phyloP scores from a whole-genome alignment of 306 rosid species.

The Vigna nakashimae region DNA sequence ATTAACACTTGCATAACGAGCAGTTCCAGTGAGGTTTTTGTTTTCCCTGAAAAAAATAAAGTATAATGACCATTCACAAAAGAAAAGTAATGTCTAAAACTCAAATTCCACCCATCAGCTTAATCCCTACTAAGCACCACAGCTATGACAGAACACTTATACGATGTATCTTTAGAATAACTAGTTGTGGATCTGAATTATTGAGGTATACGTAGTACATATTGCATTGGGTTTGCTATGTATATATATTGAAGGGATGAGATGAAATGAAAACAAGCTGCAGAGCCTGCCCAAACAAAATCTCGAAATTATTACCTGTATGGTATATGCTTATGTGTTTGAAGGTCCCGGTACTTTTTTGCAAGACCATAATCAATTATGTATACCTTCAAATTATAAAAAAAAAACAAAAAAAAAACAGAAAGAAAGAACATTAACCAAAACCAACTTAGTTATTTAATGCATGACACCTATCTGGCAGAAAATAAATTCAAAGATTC shows the following conservation, averaged over 20 bases:
- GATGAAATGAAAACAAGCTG: constrained; percentile 37
- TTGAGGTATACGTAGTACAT: not conserved
- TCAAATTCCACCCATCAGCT: constrained; percentile 6
- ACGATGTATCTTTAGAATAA: not conserved
- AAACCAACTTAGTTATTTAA: constrained; percentile 27
- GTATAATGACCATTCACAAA: constrained; percentile 3
- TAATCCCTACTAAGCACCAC: constrained; percentile 17
- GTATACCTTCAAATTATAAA: constrained; percentile 70
- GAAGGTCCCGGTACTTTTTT: constrained; percentile 94
- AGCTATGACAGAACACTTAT: constrained; percentile 1
- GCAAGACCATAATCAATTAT: constrained; percentile 98
- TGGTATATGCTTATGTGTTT: constrained; percentile 97
- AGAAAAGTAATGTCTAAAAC: constrained; percentile 17
- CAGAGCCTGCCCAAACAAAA: constrained; percentile 27
- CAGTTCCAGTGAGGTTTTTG: constrained; percentile 99
- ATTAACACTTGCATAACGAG: constrained; percentile 99
- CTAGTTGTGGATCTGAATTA: not conserved
- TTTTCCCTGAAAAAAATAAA: constrained; percentile 71
- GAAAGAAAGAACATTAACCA: constrained; percentile 25
- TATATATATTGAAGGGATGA: constrained; percentile 23
- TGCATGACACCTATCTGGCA: constrained; percentile 3
- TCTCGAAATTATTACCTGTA: constrained; percentile 71
- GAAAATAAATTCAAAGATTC: not conserved
- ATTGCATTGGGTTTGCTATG: not conserved
- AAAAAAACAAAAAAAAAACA: constrained; percentile 18